phyloP scores from a whole-genome alignment of 2,329 filamentous ascomycete genomes.

The Trichoderma asperellum region DNA sequence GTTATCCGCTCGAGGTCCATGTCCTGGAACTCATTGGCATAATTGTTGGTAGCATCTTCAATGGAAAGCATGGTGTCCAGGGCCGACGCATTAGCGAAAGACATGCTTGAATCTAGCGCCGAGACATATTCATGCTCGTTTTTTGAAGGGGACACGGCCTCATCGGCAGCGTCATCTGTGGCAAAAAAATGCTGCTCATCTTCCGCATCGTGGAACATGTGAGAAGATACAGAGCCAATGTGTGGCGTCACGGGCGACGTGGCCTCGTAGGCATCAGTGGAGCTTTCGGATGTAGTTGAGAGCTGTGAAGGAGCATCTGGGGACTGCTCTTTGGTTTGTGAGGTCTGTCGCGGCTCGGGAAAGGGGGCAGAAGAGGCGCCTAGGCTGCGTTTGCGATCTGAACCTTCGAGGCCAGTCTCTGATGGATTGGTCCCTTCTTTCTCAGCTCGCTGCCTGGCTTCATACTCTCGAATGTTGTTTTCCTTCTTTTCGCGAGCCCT shows the following conservation, averaged over 20 bases:
- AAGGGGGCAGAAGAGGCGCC: slow-evolving; percentile 49
- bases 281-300: slow-evolving; percentile 31
- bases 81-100: slow-evolving; percentile 24
- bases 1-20: slow-evolving; percentile 27
- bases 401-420: slow-evolving; percentile 37
- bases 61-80: slow-evolving; percentile 20
- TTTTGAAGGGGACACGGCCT: slow-evolving; percentile 28
- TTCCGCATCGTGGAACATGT: neutral
- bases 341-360: slow-evolving; percentile 36
- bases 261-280: slow-evolving; percentile 35
- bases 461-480: slow-evolving; percentile 54
- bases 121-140: slow-evolving; percentile 32
- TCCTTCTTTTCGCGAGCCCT: slow-evolving; percentile 68
- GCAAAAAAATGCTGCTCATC: neutral
- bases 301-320: slow-evolving; percentile 31
- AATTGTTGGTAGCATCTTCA: slow-evolving; percentile 27
- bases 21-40: slow-evolving; percentile 25
- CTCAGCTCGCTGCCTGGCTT: slow-evolving; percentile 45
- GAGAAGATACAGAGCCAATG: neutral
- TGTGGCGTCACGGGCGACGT: slow-evolving; percentile 30
- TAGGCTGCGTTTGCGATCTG: slow-evolving; percentile 42
- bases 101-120: slow-evolving; percentile 26
- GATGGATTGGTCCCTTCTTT: slow-evolving; percentile 38
- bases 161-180: slow-evolving; percentile 26
- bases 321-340: slow-evolving; percentile 28